Percentiles rank a stretch among this genome's conserved stretches.
Evolutionary conservation across 345 rosid genomes (phyloP).

Genomic region (Arabidopsis thaliana): TAIR10.1 NC_003075.7:12167501-12168000

Average conservation of each 20-base stretch:
- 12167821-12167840: conserved; percentile 43
- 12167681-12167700: conserved; percentile 21
- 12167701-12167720: conserved; percentile 37
- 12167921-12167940: conserved; percentile 35
- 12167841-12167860: conserved; percentile 2
- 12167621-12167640: conserved; percentile 33
- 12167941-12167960: conserved; percentile 29
- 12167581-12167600: too few species aligned
- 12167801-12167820: conserved; percentile 15
- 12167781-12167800: conserved; percentile 26
- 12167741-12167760: conserved; percentile 37
- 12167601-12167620: conserved; percentile 4
- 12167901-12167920: conserved; percentile 25
- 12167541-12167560: too few species aligned
- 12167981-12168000: conserved; percentile 41
- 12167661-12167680: conserved; percentile 38
- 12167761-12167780: conserved; percentile 18
- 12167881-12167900: not conserved
- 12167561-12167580: too few species aligned
- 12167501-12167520: too few species aligned
- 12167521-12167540: too few species aligned
- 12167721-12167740: conserved; percentile 46
- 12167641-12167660: conserved; percentile 27
- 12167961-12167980: conserved; percentile 38
- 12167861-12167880: not conserved